Conservation (phyloP, 2,329 filamentous ascomycete genomes). For the Fusarium nygamai region DNA sequence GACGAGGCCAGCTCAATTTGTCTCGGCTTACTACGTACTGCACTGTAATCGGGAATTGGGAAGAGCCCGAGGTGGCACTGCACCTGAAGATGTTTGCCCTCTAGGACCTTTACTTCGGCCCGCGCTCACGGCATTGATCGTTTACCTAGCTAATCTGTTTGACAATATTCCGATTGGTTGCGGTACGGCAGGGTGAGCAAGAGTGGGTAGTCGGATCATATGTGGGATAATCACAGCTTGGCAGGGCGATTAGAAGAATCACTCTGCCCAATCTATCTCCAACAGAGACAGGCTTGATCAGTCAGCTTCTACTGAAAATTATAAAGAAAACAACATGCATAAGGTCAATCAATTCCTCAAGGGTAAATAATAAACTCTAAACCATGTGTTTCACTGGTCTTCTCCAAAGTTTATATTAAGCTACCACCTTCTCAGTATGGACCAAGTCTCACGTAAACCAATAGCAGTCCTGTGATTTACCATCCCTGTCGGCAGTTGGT, state of each 20-base stretch:
- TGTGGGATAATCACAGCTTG: slow-evolving; percentile 24
- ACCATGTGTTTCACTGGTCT: background rate
- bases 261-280: background rate
- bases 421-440: slow-evolving; percentile 28
- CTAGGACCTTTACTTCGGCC: slow-evolving; percentile 1
- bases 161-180: slow-evolving; percentile 24
- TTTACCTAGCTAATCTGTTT: slow-evolving; percentile 15
- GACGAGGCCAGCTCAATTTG: background rate
- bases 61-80: slow-evolving; percentile 9
- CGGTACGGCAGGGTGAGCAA: background rate
- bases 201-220: slow-evolving; percentile 28
- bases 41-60: background rate
- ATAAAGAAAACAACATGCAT: background rate
- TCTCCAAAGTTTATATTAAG: slow-evolving; percentile 9
- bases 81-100: background rate
- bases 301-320: background rate
- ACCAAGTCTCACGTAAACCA: slow-evolving; percentile 16
- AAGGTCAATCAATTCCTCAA: background rate
- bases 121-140: slow-evolving; percentile 19
- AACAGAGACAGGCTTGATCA: background rate
- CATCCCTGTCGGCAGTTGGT: slow-evolving; percentile 36
- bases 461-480: slow-evolving; percentile 7
- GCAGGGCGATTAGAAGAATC: background rate
- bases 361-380: background rate
- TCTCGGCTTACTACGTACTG: background rate